Base-by-base conservation (phyloP, 441 rosid genomes). In the Eugenia klotzschiana region DNA sequence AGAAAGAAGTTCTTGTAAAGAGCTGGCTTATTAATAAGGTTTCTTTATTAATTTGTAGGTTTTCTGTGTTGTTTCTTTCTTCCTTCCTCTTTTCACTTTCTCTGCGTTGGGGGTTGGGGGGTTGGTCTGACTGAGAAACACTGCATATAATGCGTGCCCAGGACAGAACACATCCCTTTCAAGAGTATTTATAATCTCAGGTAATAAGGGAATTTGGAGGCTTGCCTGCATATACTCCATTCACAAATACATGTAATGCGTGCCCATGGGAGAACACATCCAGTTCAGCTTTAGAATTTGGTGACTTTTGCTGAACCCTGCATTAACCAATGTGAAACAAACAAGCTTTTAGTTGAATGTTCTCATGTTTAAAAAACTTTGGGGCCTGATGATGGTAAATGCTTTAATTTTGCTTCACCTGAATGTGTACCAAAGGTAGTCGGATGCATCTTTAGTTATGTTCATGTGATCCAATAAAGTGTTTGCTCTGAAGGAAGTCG, bases 401-500 rank as follows among this genome's bases (percentile, higher is more conserved):
- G 77, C 77, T 64, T 64, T 64, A 54, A 79, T 25, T 7, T 37
- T 8, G 82, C 49, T 82, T 88, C 92, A 96, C 98, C 95, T 88
- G 72, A 88, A 87, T 81, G 90, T 90, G 86, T 94, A 93, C 99
- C 99, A 96, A 80, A 96, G 94, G 85, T 96, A 94, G 86, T 96
- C 98, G 9, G 98, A 91, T 85, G 85, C 55, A 88, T 93, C 98
- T 88, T 94, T 93, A 55, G 96, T 92, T 40, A 91, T 86, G 55
- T 84, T 91, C 91, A 89, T 89, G 57, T 96, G 98, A 84, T 93
- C 98, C 58, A 94, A 87, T 84, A 94, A 84, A 12, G 60, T 82
- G 41, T 88, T 81, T 82, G 95, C 91, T 89, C 82, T 87, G 41
- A 91, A 57, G 4, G 88, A 51, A 25, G 93, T 87, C 27, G 86